Conservation (phyloP, 768 basidiomycete genomes). For the Clavulina sp. region DNA sequence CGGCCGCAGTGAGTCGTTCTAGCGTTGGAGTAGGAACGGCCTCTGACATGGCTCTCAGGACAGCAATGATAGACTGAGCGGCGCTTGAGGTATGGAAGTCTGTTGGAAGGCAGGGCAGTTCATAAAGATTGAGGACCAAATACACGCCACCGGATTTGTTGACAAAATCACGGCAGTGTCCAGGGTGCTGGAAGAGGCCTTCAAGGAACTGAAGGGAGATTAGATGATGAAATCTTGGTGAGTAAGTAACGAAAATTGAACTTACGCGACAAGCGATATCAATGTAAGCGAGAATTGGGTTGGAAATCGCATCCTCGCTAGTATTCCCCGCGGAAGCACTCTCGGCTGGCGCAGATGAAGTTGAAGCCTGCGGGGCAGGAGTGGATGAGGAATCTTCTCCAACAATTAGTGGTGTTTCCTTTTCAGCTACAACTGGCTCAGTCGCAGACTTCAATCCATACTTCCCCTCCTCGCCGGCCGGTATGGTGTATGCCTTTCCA, state of each 20-base stretch:
- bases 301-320: slow-evolving; percentile 5
- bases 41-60: slow-evolving; percentile 79
- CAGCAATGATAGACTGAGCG: slow-evolving; percentile 74
- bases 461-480: slow-evolving; percentile 45
- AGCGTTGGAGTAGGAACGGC: slow-evolving; percentile 65
- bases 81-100: slow-evolving; percentile 74
- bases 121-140: slow-evolving; percentile 56
- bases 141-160: slow-evolving; percentile 52
- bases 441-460: slow-evolving; percentile 29
- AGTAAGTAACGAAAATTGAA: background rate
- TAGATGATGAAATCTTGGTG: slow-evolving; percentile 1
- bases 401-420: background rate
- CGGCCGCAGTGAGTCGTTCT: slow-evolving; percentile 46
- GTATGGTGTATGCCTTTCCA: slow-evolving; percentile 39
- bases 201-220: slow-evolving; percentile 56
- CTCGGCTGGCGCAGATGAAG: slow-evolving; percentile 10
- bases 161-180: slow-evolving; percentile 83
- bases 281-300: slow-evolving; percentile 13
- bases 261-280: slow-evolving; percentile 19
- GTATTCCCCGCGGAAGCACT: slow-evolving; percentile 12
- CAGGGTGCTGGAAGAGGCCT: slow-evolving; percentile 82
- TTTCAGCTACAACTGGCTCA: background rate
- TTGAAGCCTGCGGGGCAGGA: slow-evolving; percentile 7
- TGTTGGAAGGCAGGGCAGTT: slow-evolving; percentile 73
- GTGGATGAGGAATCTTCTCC: slow-evolving; percentile 3